A percentile compares a stretch with the other conserved stretches of the same genome.
These are phyloP conservation scores for Pseudodiploospora longispora DNA, from an alignment of 2,329 filamentous ascomycete species.

Conservation along the genomic window DNA sequence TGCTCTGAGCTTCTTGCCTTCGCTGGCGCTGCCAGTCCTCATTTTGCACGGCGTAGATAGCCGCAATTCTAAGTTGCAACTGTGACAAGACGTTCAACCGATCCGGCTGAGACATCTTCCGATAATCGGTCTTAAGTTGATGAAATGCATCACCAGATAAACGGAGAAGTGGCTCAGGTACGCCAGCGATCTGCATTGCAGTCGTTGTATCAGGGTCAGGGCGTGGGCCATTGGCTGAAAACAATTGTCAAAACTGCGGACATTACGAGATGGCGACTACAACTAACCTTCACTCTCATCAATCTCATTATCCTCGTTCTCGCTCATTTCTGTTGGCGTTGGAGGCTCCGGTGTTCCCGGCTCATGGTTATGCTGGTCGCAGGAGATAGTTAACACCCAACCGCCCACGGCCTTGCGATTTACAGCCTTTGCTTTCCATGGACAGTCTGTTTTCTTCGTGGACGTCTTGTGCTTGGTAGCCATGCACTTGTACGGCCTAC, in stretches of 20 bases:
- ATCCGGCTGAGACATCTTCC: conserved; percentile 33
- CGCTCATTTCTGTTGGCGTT: conserved; percentile 23
- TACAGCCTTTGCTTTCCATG: conserved; percentile 38
- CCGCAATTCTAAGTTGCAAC: conserved; percentile 33
- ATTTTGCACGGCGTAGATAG: conserved; percentile 37
- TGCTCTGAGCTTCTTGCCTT: conserved; percentile 30
- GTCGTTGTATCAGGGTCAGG: conserved; percentile 29
- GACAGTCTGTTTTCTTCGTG: conserved; percentile 38
- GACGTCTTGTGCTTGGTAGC: conserved; percentile 38
- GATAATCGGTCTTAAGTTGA: conserved; percentile 35
- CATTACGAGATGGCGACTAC: neutral
- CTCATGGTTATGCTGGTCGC: conserved; percentile 37
- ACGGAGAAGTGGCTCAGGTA: conserved; percentile 29
- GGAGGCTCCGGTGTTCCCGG: conserved; percentile 35
- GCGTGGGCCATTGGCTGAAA: conserved; percentile 19
- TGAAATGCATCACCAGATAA: conserved; percentile 36
- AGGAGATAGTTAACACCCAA: conserved; percentile 37
- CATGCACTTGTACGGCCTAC: conserved; percentile 34
- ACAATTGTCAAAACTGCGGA: neutral
- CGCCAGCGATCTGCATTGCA: conserved; percentile 31
- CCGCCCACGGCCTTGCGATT: conserved; percentile 34
- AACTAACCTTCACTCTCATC: conserved; percentile 13
- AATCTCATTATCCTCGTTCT: conserved; percentile 25
- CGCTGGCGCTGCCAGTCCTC: conserved; percentile 34
- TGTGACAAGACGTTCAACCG: conserved; percentile 30